A percentile compares a stretch with the other conserved stretches of the same genome.
Evolutionary conservation across 805 yeast species (phyloP).

Genomic region (Zygosaccharomyces pseudorouxii): DNA sequence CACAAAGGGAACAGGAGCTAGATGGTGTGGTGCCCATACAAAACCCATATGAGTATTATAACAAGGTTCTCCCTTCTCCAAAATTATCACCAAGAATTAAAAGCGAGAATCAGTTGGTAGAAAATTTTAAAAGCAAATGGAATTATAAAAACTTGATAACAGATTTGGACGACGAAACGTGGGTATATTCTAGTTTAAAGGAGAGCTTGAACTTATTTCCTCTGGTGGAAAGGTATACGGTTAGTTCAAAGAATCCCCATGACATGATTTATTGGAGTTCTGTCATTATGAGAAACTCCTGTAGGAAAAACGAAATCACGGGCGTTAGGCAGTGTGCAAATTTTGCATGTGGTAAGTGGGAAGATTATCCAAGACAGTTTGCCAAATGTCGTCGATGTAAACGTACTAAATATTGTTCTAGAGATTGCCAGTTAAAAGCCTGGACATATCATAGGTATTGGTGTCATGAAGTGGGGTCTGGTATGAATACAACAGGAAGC

Average conservation of each 20-base stretch:
- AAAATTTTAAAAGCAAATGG: constrained; percentile 39
- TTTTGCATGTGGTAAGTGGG: constrained; percentile 94
- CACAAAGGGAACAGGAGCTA: neutral
- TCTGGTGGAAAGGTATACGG: constrained; percentile 85
- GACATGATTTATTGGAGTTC: constrained; percentile 96
- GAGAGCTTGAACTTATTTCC: constrained; percentile 73
- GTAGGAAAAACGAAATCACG: constrained; percentile 79
- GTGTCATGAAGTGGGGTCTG: constrained; percentile 59
- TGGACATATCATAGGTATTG: constrained; percentile 94
- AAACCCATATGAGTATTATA: constrained; percentile 7
- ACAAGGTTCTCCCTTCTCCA: constrained; percentile 6
- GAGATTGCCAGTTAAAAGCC: constrained; percentile 85
- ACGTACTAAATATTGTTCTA: constrained; percentile 89
- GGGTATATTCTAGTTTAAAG: constrained; percentile 38
- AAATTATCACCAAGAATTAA: constrained; percentile 9
- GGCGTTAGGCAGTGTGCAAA: constrained; percentile 95
- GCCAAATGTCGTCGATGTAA: constrained; percentile 94
- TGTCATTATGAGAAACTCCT: constrained; percentile 94
- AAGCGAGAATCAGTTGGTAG: constrained; percentile 13
- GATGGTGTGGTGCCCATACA: neutral
- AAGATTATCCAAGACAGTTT: constrained; percentile 80
- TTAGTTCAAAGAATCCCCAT: constrained; percentile 54
- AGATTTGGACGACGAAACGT: constrained; percentile 19
- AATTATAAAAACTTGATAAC: constrained; percentile 41
- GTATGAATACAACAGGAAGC: constrained; percentile 19